Base-by-base conservation (phyloP, 164 flowering plant genomes). In the Echeveria elegans region DNA sequence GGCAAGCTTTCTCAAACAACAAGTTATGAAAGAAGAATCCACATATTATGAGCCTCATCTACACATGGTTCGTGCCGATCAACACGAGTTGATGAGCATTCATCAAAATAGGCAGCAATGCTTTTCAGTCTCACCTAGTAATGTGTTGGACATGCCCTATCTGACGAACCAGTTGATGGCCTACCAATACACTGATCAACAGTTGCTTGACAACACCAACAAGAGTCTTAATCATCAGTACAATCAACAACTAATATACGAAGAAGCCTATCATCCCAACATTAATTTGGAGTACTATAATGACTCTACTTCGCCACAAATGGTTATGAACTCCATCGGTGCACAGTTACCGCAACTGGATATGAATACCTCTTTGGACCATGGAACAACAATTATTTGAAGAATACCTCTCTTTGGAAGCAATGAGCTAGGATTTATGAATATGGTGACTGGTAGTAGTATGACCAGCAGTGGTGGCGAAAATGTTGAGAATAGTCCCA, bases 341-440 rank as follows among this genome's bases (percentile, higher is more conserved):
- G 61, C 18, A 28, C n/a, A n/a, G 11, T 21, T 53, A 21, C 30
- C 59, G 6, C 28, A 53, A 23, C 61, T 56, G 5, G 61, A 56
- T 2, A 15, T 29, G 19, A 28, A 56, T 56, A 18, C 26, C 26
- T 32, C 28, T 56, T 32, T 56, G 32, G 8, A 28, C 32, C 31
- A 28, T 56, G 32, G 32, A 56, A 12, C 31, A 2, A 2, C 61
- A 56, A 56, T 56, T 26, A 15, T 56, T 56, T 56, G 61, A 56
- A 28, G 61, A 26, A 56, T 56, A 26, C 34, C n/a, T n/a, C 61
- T 56, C 19, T 56, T 56, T 56, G 32, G 61, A 4, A 56, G 61
- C 61, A 56, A 56, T 28, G 32, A 56, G 61, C 61, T 56, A 56
- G 61, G 61, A 32, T 56, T 56, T 56, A 56, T 56, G 31, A 28